Evolutionary conservation across 2,329 filamentous ascomycete genomes (phyloP).

Genomic region (Daldinia sp.): DNA sequence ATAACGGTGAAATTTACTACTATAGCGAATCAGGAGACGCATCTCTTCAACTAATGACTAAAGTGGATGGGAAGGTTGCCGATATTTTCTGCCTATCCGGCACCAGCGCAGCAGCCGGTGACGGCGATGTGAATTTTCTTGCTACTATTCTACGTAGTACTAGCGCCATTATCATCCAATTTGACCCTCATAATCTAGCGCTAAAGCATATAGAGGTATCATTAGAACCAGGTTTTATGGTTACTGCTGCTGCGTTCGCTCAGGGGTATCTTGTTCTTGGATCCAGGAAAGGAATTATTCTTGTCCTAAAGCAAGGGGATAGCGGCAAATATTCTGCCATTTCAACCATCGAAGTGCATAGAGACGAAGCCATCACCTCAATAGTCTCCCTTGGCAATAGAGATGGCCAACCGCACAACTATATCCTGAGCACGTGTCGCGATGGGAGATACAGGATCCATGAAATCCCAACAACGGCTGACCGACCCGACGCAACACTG

Average conservation of each 20-base stretch:
- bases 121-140: slow-evolving; percentile 48
- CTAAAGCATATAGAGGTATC: slow-evolving; percentile 46
- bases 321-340: slow-evolving; percentile 44
- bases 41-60: slow-evolving; percentile 48
- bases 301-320: slow-evolving; percentile 45
- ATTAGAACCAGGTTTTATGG: slow-evolving; percentile 59
- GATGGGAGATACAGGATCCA: slow-evolving; percentile 80
- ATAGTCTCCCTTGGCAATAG: slow-evolving; percentile 59
- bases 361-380: slow-evolving; percentile 72
- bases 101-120: neutral
- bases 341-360: slow-evolving; percentile 52
- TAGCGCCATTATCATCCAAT: slow-evolving; percentile 53
- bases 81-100: slow-evolving; percentile 57
- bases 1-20: slow-evolving; percentile 57
- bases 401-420: slow-evolving; percentile 40
- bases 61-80: slow-evolving; percentile 58
- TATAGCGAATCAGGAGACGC: slow-evolving; percentile 46
- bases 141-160: slow-evolving; percentile 57
- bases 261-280: slow-evolving; percentile 59
- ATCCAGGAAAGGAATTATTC: slow-evolving; percentile 61
- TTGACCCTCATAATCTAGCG: slow-evolving; percentile 47
- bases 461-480: slow-evolving; percentile 46
- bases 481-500: slow-evolving; percentile 51
- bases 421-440: slow-evolving; percentile 76
- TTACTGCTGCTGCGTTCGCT: slow-evolving; percentile 56